Conservation (phyloP, 441 rosid genomes). For the Pelargonium myrrhifolium region DNA sequence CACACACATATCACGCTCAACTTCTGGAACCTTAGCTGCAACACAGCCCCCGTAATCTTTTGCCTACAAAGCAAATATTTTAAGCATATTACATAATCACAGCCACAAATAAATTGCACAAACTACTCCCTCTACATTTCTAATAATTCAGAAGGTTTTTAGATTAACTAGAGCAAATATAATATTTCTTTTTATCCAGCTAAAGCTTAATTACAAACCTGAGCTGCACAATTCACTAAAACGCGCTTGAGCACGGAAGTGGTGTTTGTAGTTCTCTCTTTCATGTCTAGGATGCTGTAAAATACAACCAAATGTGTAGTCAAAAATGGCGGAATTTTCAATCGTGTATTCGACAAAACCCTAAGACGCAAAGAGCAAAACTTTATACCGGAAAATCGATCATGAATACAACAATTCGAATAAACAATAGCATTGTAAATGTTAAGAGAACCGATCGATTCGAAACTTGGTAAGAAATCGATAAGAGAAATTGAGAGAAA, state of each 20-base stretch:
- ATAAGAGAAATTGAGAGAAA: neutral
- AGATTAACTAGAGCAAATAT: neutral
- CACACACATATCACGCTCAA: slow-evolving; percentile 70
- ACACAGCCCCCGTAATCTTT: slow-evolving; percentile 81
- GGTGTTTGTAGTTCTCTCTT: slow-evolving; percentile 47
- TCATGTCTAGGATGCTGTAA: slow-evolving; percentile 55
- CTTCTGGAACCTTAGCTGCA: slow-evolving; percentile 71
- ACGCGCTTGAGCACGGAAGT: slow-evolving; percentile 54
- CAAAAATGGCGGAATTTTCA: neutral
- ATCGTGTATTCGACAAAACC: neutral
- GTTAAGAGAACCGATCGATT: neutral
- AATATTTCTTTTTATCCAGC: neutral
- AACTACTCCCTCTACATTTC: neutral
- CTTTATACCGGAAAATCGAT: neutral
- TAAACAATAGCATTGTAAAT: neutral
- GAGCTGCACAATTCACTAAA: slow-evolving; percentile 64
- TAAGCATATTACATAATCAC: slow-evolving; percentile 11
- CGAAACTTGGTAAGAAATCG: neutral
- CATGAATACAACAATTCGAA: neutral
- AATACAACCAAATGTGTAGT: slow-evolving; percentile 7
- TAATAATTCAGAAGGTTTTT: neutral
- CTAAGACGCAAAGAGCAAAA: neutral
- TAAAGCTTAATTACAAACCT: slow-evolving; percentile 44
- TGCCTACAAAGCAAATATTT: slow-evolving; percentile 42
- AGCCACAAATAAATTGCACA: slow-evolving; percentile 9